A percentile compares a stretch with the other conserved stretches of the same genome.
Evolutionary conservation across 1,284 basidiomycete species (phyloP).

Genomic region (Apiotrichum mycotoxinovorans): DNA sequence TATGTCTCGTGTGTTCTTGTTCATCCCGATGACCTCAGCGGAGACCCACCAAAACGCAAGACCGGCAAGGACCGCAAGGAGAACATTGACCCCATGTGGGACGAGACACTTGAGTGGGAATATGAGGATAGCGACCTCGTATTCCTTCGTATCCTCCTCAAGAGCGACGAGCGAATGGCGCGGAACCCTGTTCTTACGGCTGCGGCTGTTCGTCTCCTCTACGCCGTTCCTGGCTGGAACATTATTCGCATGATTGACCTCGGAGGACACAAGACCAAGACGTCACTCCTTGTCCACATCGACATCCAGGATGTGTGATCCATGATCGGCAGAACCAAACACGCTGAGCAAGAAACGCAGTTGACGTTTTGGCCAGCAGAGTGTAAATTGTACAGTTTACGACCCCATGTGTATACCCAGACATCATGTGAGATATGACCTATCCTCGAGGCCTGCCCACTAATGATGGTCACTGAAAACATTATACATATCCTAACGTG

Average conservation of each 20-base stretch:
- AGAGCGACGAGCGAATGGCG: slow-evolving; percentile 19
- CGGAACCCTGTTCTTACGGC: slow-evolving; percentile 14
- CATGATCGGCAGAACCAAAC: too few species aligned
- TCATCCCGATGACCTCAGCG: slow-evolving; percentile 13
- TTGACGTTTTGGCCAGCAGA: too few species aligned
- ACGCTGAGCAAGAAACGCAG: too few species aligned
- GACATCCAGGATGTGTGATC: slow-evolving; percentile 5
- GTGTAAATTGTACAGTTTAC: too few species aligned
- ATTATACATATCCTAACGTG: too few species aligned
- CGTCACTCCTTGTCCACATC: slow-evolving; percentile 11
- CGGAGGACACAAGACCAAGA: slow-evolving; percentile 11
- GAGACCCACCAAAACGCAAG: slow-evolving; percentile 20
- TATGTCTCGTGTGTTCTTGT: slow-evolving; percentile 20
- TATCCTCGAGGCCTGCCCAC: too few species aligned
- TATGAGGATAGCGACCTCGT: slow-evolving; percentile 54
- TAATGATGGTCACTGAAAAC: too few species aligned
- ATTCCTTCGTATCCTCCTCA: slow-evolving; percentile 19
- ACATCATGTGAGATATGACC: too few species aligned
- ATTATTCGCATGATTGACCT: slow-evolving; percentile 17
- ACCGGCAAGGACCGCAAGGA: slow-evolving; percentile 9
- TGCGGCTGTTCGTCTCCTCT: slow-evolving; percentile 11
- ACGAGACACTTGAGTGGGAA: slow-evolving; percentile 67
- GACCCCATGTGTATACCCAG: too few species aligned
- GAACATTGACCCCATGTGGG: slow-evolving; percentile 63
- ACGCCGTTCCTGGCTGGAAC: slow-evolving; percentile 14